Conservation (phyloP, 192 early-diverging fungal species). For the Borealophlyctis nickersoniae region DNA sequence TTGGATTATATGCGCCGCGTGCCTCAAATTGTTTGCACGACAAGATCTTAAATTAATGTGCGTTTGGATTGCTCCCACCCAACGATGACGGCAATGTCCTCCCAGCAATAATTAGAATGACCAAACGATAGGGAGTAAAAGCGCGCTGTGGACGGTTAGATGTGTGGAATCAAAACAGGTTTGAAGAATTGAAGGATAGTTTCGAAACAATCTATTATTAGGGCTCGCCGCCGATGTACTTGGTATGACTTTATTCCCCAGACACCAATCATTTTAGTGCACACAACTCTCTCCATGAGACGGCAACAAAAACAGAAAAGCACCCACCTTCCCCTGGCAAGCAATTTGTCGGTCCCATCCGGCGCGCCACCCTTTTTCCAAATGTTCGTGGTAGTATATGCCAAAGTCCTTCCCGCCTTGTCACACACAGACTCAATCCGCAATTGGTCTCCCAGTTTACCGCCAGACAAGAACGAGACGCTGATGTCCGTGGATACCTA, state of each 20-base stretch:
- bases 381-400: slow-evolving; percentile 14
- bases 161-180: too few relatives aligned
- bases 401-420: slow-evolving; percentile 21
- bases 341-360: slow-evolving; percentile 9
- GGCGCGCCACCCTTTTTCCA: slow-evolving; percentile 3
- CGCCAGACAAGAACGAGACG: slow-evolving; percentile 22
- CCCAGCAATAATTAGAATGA: too few relatives aligned
- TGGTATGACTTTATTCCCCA: neutral
- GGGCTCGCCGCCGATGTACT: neutral
- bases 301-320: neutral
- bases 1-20: too few relatives aligned
- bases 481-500: slow-evolving; percentile 11
- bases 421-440: slow-evolving; percentile 16
- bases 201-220: too few relatives aligned
- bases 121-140: too few relatives aligned
- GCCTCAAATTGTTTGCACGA: too few relatives aligned
- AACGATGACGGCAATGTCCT: too few relatives aligned
- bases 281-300: neutral
- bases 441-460: slow-evolving; percentile 21
- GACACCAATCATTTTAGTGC: neutral
- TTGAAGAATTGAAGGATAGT: too few relatives aligned
- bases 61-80: too few relatives aligned
- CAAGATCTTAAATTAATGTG: too few relatives aligned
- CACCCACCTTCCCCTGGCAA: slow-evolving; percentile 20
- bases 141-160: too few relatives aligned